Evolutionary conservation across 352 stramenopile species (phyloP).

Genomic region (Aphanomyces euteiches): DNA sequence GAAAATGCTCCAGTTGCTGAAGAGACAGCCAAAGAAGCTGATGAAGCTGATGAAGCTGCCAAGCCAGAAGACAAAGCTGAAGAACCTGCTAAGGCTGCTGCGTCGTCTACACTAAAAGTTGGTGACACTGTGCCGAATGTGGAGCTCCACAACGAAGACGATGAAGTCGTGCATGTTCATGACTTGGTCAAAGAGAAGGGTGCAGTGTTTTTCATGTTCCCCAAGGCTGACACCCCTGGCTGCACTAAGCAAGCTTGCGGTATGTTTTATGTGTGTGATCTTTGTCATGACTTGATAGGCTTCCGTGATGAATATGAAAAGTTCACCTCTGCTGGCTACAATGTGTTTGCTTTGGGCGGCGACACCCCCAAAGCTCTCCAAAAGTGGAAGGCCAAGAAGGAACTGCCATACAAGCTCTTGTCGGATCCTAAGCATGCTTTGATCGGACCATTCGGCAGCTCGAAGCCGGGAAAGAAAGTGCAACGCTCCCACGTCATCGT

Average conservation of each 20-base stretch:
- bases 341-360: conserved; percentile 75
- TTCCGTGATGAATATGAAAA: conserved; percentile 80
- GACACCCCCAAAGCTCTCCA: conserved; percentile 65
- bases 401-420: conserved; percentile 74
- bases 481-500: conserved; percentile 83
- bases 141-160: conserved; percentile 65
- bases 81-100: background rate
- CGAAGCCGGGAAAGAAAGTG: conserved; percentile 52
- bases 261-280: background rate
- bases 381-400: conserved; percentile 75
- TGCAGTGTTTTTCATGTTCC: conserved; percentile 87
- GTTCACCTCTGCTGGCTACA: conserved; percentile 70
- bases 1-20: conserved; percentile 30
- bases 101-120: conserved; percentile 15
- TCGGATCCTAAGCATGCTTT: conserved; percentile 75
- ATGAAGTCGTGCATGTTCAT: conserved; percentile 55
- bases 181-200: conserved; percentile 68
- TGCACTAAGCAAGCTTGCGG: conserved; percentile 78
- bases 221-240: conserved; percentile 77
- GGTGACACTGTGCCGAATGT: conserved; percentile 46
- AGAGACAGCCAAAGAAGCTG: background rate
- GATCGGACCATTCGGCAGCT: conserved; percentile 79
- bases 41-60: background rate
- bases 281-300: conserved; percentile 18
- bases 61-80: background rate